A percentile compares a stretch with the other conserved stretches of the same genome.
Conservation (phyloP, 2,329 filamentous ascomycete species). For the Cercospora janseana region DNA sequence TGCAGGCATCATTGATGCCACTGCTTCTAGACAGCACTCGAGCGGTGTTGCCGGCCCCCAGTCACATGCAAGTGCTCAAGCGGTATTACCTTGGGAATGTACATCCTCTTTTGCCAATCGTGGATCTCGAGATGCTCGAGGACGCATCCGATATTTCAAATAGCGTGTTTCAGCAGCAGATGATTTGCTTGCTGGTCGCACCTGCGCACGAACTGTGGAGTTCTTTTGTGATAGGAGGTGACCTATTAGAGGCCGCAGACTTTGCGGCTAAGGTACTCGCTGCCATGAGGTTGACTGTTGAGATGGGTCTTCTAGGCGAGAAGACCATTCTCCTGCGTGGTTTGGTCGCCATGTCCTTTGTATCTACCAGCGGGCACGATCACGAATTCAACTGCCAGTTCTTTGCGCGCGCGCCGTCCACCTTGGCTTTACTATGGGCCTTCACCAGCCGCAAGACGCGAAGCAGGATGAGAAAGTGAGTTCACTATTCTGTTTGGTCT, state of each 20-base stretch:
- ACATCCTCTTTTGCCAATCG: slow-evolving; percentile 13
- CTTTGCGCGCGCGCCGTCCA: slow-evolving; percentile 17
- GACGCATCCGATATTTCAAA: not conserved
- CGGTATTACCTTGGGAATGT: slow-evolving; percentile 14
- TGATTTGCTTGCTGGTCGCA: slow-evolving; percentile 10
- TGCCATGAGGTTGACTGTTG: slow-evolving; percentile 14
- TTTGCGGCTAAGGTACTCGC: slow-evolving; percentile 13
- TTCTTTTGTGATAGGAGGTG: slow-evolving; percentile 5
- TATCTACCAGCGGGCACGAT: slow-evolving; percentile 14
- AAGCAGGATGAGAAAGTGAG: slow-evolving; percentile 9
- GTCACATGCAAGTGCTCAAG: slow-evolving; percentile 13
- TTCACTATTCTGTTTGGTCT: slow-evolving; percentile 14
- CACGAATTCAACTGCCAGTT: slow-evolving; percentile 17
- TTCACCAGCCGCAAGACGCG: slow-evolving; percentile 17
- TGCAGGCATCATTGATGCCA: not conserved
- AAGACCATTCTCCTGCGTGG: slow-evolving; percentile 12
- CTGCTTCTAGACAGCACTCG: not conserved
- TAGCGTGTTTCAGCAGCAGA: slow-evolving; percentile 11
- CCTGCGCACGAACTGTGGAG: not conserved
- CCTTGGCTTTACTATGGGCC: slow-evolving; percentile 15
- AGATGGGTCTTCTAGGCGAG: slow-evolving; percentile 12
- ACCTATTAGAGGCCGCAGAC: not conserved
- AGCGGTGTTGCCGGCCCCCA: not conserved
- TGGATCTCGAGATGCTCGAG: not conserved
- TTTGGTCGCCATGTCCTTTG: slow-evolving; percentile 12